Evolutionary conservation across 2,329 filamentous ascomycete species (phyloP), one percentile per base, ranked within the genome.

Genomic region (Ascochyta rabiei): DNA sequence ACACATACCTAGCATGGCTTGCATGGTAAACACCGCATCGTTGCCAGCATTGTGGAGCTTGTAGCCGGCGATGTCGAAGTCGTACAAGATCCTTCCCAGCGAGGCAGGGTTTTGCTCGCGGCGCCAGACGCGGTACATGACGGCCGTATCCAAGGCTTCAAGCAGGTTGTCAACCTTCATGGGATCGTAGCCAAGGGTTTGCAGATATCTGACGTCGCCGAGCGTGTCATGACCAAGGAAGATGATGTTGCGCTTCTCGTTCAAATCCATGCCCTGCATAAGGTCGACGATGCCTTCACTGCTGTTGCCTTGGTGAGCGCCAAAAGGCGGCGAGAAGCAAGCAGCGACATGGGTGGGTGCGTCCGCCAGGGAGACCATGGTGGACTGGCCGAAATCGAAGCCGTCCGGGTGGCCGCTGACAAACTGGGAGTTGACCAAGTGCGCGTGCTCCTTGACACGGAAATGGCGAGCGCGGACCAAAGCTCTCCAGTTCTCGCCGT

Each of bases 1-100:
- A 33, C 80, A 81, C 56, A 91, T 82, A 5, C 78, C 84, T 6
- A 96, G 72, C 80, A 95, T 84, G 7, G 86, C 88, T 57, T 88
- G 86, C 59, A 96, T 75, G 0, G 91, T 93, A 70, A 89, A 95
- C 1, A 86, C 83, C 0, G 92, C 91, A 70, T 96, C 92, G 61
- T 96, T 96, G 1, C 92, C 84, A 0, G 88, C 92, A 68, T 96
- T 96, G 74, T 96, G 92, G n/a, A 93, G 79, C 63, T 89, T 81
- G 73, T 79, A 84, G 37, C 80, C 84, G 0, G 76, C 65, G 8
- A 96, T 83, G 2, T 82, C 83, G 24, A 96, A 78, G 6, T 88
- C 81, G 6, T 74, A 67, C 21, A 96, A 82, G 13, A 96, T 80
- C 6, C 64, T 77, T 0, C 77, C 77, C 2, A 98, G 81, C 1